Base-by-base conservation (phyloP, 2,329 filamentous ascomycete genomes). In the Diaporthe vexans region DNA sequence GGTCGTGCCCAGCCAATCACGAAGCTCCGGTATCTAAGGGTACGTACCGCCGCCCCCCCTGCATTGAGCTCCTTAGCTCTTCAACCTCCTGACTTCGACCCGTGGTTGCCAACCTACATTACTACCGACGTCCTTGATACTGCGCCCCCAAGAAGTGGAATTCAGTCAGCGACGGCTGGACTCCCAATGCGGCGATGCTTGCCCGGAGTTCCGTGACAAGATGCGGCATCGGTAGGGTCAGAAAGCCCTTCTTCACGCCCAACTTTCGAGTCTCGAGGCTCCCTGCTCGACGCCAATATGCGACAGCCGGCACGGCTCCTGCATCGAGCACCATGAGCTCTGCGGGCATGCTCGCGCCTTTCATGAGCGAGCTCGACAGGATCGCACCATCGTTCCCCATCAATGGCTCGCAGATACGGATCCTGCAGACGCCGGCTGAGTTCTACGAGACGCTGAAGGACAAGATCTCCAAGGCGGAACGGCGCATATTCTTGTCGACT, bases 371-470 rank as follows among this genome's bases (percentile, higher is more conserved):
- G 82, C 86, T 99, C 75, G 97, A 99, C 82, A 93, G 90, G 78
- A 91, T 98, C 77, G 94, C 95, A 4, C 97, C 97, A n/a, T 93
- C 94, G 58, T 98, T 99, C 79, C 94, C 95, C 81, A 88, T 99
- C 35, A 87, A 92, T 35, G 94, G 95, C 1, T 94, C 94, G 7
- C 91, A 96, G 74, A 93, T 99, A 67, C 88, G 89, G 15, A 93
- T 99, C 26, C 84, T 99, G 17, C 89, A 92, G 78, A 93, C 93
- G 3, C 97, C 97, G 0, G 84, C 90, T n/a, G 94, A 96, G 71
- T 99, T 99, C 82, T 99, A 98, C 83, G 91, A 94, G 78, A 94
- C 93, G 10, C 86, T 99, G 74, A 98, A 98, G 93, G 85, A 89
- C 76, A 97, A 95, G 85, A 98, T 99, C 81, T 90, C 90, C 70